Conservation (phyloP, 2,329 filamentous ascomycete species). For the Paracorniculantispora psalliotae region DNA sequence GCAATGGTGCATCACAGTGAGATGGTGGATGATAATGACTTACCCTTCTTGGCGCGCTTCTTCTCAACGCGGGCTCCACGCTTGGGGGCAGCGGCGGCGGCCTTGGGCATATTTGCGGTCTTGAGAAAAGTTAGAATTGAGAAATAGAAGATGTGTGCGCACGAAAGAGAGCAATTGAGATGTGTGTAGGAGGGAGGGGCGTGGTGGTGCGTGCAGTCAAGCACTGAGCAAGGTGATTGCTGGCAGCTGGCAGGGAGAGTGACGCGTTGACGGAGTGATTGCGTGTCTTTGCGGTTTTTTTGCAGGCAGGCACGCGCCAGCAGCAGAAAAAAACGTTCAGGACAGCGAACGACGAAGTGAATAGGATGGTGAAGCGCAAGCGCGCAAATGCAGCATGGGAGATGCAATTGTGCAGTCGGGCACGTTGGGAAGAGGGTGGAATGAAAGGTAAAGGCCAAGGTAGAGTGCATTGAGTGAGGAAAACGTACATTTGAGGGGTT, state of each 20-base stretch:
- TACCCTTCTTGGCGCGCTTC: constrained; percentile 57
- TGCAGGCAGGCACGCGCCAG: neutral
- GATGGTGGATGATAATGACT: constrained; percentile 23
- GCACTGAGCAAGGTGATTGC: neutral
- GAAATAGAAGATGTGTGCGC: neutral
- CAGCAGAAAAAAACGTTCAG: neutral
- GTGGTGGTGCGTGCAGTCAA: constrained; percentile 7
- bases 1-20: constrained; percentile 8
- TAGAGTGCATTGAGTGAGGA: constrained; percentile 4
- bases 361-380: neutral
- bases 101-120: constrained; percentile 54
- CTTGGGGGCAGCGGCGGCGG: constrained; percentile 41
- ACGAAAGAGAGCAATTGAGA: neutral
- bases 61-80: constrained; percentile 51
- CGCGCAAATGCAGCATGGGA: neutral
- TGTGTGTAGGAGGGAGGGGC: constrained; percentile 22
- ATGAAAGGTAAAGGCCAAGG: neutral
- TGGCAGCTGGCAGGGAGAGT: neutral
- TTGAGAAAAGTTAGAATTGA: constrained; percentile 4
- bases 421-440: neutral
- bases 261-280: neutral
- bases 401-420: neutral
- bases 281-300: neutral
- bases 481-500: constrained; percentile 16
- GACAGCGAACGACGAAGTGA: neutral